These are phyloP conservation scores for Aspergillus ostianus DNA, from an alignment of 495 filamentous ascomycete genomes.

Conservation along the genomic window DNA sequence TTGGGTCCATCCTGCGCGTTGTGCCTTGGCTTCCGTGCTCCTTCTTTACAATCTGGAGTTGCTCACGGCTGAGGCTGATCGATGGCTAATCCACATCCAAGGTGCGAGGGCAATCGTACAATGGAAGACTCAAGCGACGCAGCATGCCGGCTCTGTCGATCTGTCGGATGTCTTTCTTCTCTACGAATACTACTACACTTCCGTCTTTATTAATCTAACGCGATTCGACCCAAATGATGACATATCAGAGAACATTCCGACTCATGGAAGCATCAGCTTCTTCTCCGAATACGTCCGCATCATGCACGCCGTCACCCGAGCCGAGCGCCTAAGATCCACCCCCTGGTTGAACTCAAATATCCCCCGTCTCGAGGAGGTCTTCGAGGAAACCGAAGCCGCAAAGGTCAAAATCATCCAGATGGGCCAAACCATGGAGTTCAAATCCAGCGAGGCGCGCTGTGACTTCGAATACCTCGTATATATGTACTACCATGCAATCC, in stretches of 20 bases:
- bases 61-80: conserved; percentile 14
- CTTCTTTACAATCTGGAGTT: conserved; percentile 26
- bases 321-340: conserved; percentile 16
- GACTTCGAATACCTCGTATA: conserved; percentile 21
- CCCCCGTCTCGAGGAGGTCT: conserved; percentile 12
- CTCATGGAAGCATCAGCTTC: conserved; percentile 18
- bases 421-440: conserved; percentile 20
- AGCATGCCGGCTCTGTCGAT: conserved; percentile 1
- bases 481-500: conserved; percentile 28
- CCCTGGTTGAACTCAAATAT: background rate
- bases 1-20: conserved; percentile 6
- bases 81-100: conserved; percentile 26
- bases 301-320: conserved; percentile 20
- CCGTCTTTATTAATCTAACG: conserved; percentile 22
- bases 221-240: conserved; percentile 17
- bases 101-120: conserved; percentile 21
- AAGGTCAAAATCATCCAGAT: conserved; percentile 14
- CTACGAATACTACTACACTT: conserved; percentile 26
- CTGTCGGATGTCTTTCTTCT: conserved; percentile 20
- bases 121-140: conserved; percentile 15
- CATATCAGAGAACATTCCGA: conserved; percentile 7
- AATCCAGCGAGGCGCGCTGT: conserved; percentile 11
- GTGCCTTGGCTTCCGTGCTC: conserved; percentile 17
- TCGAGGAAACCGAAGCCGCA: conserved; percentile 16
- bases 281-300: conserved; percentile 25